These are phyloP conservation scores for Silene noctiflora DNA, from an alignment of 179 eudicot genomes.

Conservation along the genomic window DNA sequence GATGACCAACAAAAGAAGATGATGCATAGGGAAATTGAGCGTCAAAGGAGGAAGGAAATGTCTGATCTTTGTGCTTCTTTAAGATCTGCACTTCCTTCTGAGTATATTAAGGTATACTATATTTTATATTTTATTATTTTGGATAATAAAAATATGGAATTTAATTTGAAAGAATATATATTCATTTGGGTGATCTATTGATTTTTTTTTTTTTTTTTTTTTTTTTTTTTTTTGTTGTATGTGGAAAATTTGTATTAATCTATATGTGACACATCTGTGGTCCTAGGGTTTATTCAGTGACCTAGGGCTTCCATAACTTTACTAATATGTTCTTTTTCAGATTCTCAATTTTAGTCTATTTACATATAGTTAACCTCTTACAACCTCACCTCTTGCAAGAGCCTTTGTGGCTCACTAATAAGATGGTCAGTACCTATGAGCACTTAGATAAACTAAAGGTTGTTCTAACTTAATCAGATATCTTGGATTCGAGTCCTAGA, in stretches of 20 bases:
- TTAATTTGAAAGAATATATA: too few relatives aligned
- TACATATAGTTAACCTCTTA: too few relatives aligned
- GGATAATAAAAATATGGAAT: too few relatives aligned
- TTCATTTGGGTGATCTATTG: background rate
- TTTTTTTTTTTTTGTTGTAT: background rate
- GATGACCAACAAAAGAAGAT: constrained; percentile 27
- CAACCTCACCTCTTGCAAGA: too few relatives aligned
- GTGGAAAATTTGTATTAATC: background rate
- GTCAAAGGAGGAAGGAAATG: constrained; percentile 50
- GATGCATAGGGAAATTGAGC: constrained; percentile 37
- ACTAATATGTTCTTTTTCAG: background rate
- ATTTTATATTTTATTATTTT: too few relatives aligned
- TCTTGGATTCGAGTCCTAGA: too few relatives aligned
- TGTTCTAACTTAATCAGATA: too few relatives aligned
- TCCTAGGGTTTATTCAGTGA: constrained; percentile 16
- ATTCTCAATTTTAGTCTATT: background rate
- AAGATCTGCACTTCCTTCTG: constrained; percentile 35
- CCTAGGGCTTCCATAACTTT: constrained; percentile 17
- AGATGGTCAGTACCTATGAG: too few relatives aligned
- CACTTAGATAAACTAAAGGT: too few relatives aligned
- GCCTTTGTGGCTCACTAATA: too few relatives aligned
- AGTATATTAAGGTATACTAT: constrained; percentile 38
- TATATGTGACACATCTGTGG: too few relatives aligned
- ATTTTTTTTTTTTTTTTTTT: too few relatives aligned
- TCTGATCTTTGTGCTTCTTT: constrained; percentile 36